Evolutionary conservation across 2,329 filamentous ascomycete species (phyloP).

Genomic region (Xylariaceae sp.): DNA sequence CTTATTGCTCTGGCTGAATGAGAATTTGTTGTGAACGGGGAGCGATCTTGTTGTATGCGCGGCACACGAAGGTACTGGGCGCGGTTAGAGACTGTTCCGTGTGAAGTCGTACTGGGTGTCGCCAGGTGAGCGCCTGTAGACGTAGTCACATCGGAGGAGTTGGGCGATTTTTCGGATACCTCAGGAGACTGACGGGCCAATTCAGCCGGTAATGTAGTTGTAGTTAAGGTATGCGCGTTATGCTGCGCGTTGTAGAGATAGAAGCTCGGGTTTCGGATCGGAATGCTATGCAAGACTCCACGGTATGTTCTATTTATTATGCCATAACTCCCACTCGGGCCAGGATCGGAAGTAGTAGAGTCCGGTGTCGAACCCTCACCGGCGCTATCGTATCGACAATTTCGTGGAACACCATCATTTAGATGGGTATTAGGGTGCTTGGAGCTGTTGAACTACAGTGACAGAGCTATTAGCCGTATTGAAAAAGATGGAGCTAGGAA

Average conservation of each 20-base stretch:
- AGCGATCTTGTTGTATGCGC: conserved; percentile 43
- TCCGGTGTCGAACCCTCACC: conserved; percentile 35
- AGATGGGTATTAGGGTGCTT: conserved; percentile 51
- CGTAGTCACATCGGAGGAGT: conserved; percentile 35
- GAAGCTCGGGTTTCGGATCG: conserved; percentile 36
- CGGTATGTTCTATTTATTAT: conserved; percentile 34
- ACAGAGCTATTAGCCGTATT: conserved; percentile 25
- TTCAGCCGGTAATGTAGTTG: conserved; percentile 35
- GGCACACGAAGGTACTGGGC: conserved; percentile 35
- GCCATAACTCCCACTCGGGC: conserved; percentile 38
- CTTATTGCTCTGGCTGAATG: conserved; percentile 49
- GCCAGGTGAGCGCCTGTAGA: conserved; percentile 38
- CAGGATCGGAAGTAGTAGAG: conserved; percentile 35
- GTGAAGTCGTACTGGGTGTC: conserved; percentile 40
- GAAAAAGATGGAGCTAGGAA: conserved; percentile 7
- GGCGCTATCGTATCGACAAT: conserved; percentile 42
- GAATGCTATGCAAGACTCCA: conserved; percentile 42
- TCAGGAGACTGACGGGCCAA: conserved; percentile 32
- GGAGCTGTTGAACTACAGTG: conserved; percentile 54
- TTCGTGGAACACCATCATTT: conserved; percentile 45
- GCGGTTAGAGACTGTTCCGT: conserved; percentile 21
- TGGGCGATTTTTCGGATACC: conserved; percentile 29
- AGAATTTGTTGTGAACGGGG: conserved; percentile 47
- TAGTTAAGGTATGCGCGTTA: conserved; percentile 29
- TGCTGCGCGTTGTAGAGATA: conserved; percentile 36